Evolutionary conservation across 208 protist species (phyloP).

Genomic region (Wallacemonas collosoma): DNA sequence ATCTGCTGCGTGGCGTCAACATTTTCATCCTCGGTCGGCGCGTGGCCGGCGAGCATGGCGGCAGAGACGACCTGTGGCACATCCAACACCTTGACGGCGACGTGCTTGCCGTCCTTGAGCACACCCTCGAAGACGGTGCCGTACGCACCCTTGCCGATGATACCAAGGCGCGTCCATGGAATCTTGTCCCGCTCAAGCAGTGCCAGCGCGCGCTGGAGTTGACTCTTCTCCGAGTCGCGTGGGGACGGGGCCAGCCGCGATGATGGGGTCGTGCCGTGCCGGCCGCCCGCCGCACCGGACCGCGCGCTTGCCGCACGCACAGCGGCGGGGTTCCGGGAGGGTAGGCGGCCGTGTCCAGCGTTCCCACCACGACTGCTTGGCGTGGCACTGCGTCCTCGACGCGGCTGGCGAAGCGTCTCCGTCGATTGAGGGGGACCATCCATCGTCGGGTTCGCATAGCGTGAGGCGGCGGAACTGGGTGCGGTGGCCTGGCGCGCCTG

Average conservation of each 20-base stretch:
- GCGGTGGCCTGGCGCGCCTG: not conserved
- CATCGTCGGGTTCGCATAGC: not conserved
- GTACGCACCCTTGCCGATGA: slow-evolving; percentile 46
- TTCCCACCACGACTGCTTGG: not conserved
- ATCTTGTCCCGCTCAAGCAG: slow-evolving; percentile 30
- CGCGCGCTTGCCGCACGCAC: slow-evolving; percentile 1
- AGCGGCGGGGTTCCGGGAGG: slow-evolving; percentile 8
- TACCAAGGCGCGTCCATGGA: slow-evolving; percentile 28
- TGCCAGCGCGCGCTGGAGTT: slow-evolving; percentile 15
- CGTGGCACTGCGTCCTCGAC: slow-evolving; percentile 1
- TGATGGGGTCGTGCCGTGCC: not conserved
- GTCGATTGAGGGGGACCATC: not conserved
- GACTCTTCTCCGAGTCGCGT: not conserved
- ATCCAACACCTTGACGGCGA: slow-evolving; percentile 85
- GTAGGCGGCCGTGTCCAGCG: slow-evolving; percentile 7
- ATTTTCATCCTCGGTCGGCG: slow-evolving; percentile 20
- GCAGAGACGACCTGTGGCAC: slow-evolving; percentile 28
- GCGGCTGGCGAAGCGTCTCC: not conserved
- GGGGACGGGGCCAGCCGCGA: not conserved
- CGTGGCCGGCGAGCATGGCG: slow-evolving; percentile 6
- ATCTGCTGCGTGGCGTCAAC: slow-evolving; percentile 52
- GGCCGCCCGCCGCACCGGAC: slow-evolving; percentile 1
- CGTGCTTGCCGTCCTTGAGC: slow-evolving; percentile 31
- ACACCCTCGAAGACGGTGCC: slow-evolving; percentile 50
- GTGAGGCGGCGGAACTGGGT: not conserved